These are phyloP conservation scores for Alternaria incomplexa DNA, from an alignment of 2,329 filamentous ascomycete genomes.

Conservation along the genomic window DNA sequence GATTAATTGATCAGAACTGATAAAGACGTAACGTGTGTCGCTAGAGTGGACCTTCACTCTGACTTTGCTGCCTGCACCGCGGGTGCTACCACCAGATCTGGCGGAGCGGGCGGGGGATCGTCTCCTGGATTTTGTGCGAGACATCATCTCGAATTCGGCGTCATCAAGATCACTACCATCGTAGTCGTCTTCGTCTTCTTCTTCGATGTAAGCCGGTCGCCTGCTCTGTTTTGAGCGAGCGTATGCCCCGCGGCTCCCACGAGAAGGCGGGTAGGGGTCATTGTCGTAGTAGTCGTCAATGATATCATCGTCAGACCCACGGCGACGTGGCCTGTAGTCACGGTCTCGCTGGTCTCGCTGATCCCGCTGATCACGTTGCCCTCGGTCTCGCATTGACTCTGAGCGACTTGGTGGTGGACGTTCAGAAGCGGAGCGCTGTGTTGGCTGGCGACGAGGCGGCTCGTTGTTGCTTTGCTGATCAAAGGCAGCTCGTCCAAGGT, in stretches of 20 bases:
- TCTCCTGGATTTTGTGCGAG: conserved; percentile 49
- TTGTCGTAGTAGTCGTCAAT: conserved; percentile 66
- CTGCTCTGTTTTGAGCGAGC: conserved; percentile 39
- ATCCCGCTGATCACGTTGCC: conserved; percentile 9
- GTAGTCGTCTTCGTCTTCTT: conserved; percentile 76
- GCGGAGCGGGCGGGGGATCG: conserved; percentile 52
- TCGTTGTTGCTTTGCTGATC: conserved; percentile 45
- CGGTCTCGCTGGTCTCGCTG: conserved; percentile 9
- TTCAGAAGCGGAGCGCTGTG: conserved; percentile 53
- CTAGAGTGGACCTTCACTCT: conserved; percentile 87
- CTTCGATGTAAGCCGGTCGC: conserved; percentile 73
- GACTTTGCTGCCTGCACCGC: conserved; percentile 69
- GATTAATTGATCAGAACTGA: conserved; percentile 75
- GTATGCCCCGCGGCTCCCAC: conserved; percentile 35
- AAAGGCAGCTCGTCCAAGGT: conserved; percentile 57
- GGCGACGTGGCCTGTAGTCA: conserved; percentile 36
- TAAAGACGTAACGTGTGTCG: conserved; percentile 92
- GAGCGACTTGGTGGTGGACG: conserved; percentile 49
- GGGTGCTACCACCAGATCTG: conserved; percentile 54
- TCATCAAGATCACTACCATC: conserved; percentile 77
- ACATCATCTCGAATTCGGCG: conserved; percentile 80
- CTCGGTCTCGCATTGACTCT: conserved; percentile 41
- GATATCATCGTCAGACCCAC: conserved; percentile 55
- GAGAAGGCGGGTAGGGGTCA: conserved; percentile 65
- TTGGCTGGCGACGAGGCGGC: conserved; percentile 44